Conservation (phyloP, 2,329 filamentous ascomycete species). For the Juglanconis oblonga region DNA sequence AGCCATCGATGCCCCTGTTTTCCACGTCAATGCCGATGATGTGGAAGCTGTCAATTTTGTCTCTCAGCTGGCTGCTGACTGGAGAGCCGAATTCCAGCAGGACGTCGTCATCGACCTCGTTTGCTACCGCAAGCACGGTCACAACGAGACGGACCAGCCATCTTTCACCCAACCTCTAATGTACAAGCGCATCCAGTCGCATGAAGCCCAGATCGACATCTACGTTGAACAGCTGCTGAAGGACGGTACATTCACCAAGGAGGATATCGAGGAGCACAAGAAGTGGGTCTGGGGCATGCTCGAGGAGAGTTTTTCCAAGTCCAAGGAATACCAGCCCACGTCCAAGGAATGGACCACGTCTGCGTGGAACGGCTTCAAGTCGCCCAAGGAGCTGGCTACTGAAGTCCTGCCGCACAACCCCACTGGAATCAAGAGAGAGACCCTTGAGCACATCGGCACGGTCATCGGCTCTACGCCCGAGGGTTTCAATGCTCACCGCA, state of each 20-base stretch:
- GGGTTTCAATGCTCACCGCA: conserved; percentile 85
- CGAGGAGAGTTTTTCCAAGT: conserved; percentile 94
- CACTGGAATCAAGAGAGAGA: conserved; percentile 72
- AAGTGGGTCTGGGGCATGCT: conserved; percentile 99
- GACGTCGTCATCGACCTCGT: conserved; percentile 98
- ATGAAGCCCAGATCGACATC: conserved; percentile 81
- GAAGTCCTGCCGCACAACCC: conserved; percentile 91
- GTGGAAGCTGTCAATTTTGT: conserved; percentile 98
- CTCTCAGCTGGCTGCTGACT: conserved; percentile 94
- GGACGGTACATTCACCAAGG: conserved; percentile 94
- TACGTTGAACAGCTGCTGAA: conserved; percentile 89
- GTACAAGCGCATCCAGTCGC: conserved; percentile 94
- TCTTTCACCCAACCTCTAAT: conserved; percentile 99
- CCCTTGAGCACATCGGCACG: conserved; percentile 77
- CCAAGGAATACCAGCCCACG: conserved; percentile 94
- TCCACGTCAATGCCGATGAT: conserved; percentile 99
- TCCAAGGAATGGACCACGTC: conserved; percentile 98
- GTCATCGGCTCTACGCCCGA: conserved; percentile 77
- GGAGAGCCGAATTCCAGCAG: conserved; percentile 97
- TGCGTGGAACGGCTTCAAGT: conserved; percentile 99
- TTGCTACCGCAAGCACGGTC: conserved; percentile 97
- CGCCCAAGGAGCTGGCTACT: conserved; percentile 92
- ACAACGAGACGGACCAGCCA: conserved; percentile 99
- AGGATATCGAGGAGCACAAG: conserved; percentile 98
- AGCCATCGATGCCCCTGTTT: conserved; percentile 95